Conservation (phyloP, 2,329 filamentous ascomycete species). For the Aureobasidium subglaciale region DNA sequence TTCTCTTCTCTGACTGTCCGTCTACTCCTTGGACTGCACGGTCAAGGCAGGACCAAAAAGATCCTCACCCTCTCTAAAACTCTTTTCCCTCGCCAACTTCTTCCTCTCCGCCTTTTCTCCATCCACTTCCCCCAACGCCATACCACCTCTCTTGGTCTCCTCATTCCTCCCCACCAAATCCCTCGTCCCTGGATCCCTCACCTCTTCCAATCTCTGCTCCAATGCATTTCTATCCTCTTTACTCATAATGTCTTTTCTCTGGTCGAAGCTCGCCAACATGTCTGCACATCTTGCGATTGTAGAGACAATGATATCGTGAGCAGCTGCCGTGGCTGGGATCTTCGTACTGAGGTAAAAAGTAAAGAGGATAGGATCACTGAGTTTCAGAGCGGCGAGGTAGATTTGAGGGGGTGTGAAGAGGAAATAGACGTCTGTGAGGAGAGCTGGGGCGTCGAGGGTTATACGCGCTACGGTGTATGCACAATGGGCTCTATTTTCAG, state of each 20-base stretch:
- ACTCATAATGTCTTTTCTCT: slow-evolving; percentile 22
- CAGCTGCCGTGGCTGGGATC: slow-evolving; percentile 25
- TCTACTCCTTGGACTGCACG: no score
- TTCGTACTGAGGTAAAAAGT: slow-evolving; percentile 41
- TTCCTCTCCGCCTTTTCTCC: slow-evolving; percentile 38
- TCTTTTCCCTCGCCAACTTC: slow-evolving; percentile 38
- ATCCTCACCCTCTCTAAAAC: slow-evolving; percentile 32
- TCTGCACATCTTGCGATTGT: slow-evolving; percentile 34
- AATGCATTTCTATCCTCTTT: slow-evolving; percentile 33
- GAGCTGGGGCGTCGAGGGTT: slow-evolving; percentile 63
- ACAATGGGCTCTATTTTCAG: slow-evolving; percentile 44
- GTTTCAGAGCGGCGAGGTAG: slow-evolving; percentile 71
- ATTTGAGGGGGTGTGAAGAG: slow-evolving; percentile 93
- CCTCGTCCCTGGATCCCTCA: slow-evolving; percentile 65
- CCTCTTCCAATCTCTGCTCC: slow-evolving; percentile 65
- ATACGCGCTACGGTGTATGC: slow-evolving; percentile 69
- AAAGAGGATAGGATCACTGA: slow-evolving; percentile 62
- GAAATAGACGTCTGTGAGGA: slow-evolving; percentile 94
- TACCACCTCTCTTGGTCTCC: slow-evolving; percentile 45
- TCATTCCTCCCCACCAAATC: slow-evolving; percentile 64
- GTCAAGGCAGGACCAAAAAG: slow-evolving; percentile 34
- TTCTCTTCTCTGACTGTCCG: no score
- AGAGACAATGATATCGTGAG: slow-evolving; percentile 30
- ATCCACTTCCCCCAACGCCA: slow-evolving; percentile 32
- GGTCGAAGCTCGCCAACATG: slow-evolving; percentile 29